Evolutionary conservation across 495 filamentous ascomycete species (phyloP).

Genomic region (Hyaloscypha variabilis): DNA sequence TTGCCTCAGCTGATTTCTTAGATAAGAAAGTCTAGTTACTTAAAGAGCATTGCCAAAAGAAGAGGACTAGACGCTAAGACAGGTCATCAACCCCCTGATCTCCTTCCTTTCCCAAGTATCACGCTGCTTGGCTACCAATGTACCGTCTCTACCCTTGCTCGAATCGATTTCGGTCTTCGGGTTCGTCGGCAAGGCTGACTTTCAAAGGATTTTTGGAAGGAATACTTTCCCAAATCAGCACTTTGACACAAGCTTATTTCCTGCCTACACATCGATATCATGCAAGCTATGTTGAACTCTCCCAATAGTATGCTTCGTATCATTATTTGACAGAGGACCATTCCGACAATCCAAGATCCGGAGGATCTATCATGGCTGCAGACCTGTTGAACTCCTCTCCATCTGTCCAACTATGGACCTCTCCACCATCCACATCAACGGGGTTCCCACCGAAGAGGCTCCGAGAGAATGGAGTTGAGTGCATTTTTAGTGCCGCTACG

Average conservation of each 20-base stretch:
- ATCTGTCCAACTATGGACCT: background rate
- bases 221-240: background rate
- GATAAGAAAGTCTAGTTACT: background rate
- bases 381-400: background rate
- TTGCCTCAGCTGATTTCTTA: background rate
- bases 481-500: background rate
- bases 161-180: background rate
- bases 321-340: background rate
- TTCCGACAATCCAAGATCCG: background rate
- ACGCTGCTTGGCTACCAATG: background rate
- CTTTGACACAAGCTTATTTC: background rate
- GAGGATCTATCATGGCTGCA: background rate
- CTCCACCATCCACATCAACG: background rate
- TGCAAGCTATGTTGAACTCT: background rate
- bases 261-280: background rate
- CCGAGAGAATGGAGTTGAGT: background rate
- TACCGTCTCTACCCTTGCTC: too few relatives aligned
- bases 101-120: background rate
- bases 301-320: background rate
- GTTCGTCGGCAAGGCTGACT: background rate
- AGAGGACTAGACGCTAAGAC: background rate
- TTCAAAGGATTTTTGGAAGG: background rate
- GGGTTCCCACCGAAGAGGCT: background rate
- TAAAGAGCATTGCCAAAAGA: background rate
- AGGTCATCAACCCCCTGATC: background rate